These are phyloP conservation scores for Cinnamomum micranthum DNA, from an alignment of 164 flowering plant genomes.

Conservation along the genomic window DNA sequence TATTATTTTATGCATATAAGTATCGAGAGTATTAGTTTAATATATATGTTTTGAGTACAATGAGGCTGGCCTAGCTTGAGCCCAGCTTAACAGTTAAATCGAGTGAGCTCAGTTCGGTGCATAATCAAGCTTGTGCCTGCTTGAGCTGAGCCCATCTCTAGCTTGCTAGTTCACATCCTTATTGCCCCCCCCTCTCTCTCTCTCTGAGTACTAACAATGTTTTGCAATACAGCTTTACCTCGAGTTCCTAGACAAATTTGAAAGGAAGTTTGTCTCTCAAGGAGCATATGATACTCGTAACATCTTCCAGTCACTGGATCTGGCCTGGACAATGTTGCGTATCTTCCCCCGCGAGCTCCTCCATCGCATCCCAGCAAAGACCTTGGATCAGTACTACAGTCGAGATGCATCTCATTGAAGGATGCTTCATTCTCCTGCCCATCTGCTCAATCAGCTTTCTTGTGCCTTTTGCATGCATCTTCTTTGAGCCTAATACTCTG, in stretches of 20 bases:
- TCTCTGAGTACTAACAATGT: constrained; percentile 7
- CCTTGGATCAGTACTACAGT: constrained; percentile 80
- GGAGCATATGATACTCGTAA: constrained; percentile 95
- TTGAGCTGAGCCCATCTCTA: too few species aligned
- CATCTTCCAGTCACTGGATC: constrained; percentile 92
- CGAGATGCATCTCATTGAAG: constrained; percentile 52
- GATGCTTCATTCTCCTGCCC: background rate
- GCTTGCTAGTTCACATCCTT: constrained; percentile 39
- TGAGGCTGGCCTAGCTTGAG: too few species aligned
- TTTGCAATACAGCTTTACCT: constrained; percentile 76
- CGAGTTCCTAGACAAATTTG: constrained; percentile 93
- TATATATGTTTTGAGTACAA: too few species aligned
- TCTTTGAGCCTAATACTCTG: constrained; percentile 9
- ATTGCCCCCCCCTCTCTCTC: constrained; percentile 11
- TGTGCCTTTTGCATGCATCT: constrained; percentile 8
- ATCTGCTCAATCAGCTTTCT: background rate
- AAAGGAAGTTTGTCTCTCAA: constrained; percentile 88
- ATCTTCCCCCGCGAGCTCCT: constrained; percentile 98
- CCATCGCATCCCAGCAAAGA: constrained; percentile 97
- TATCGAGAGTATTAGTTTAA: too few species aligned
- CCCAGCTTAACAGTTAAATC: too few species aligned
- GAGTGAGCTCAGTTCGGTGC: too few species aligned
- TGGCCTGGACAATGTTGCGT: constrained; percentile 96
- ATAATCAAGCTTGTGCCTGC: too few species aligned
- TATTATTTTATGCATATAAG: too few species aligned